phyloP scores from a whole-genome alignment of 2,329 filamentous ascomycete genomes.

The Nemania sp. region DNA sequence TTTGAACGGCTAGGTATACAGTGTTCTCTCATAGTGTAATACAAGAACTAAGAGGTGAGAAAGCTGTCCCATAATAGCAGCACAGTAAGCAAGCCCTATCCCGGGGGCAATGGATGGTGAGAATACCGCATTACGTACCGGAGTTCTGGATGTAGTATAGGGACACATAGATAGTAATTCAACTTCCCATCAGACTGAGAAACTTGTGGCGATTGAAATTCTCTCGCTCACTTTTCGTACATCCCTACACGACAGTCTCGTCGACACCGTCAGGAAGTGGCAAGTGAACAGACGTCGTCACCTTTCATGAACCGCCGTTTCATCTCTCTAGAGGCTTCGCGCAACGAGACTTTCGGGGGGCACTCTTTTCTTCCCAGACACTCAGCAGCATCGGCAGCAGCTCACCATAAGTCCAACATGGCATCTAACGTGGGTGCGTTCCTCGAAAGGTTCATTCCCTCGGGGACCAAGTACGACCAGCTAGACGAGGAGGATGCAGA shows the following conservation, averaged over 20 bases:
- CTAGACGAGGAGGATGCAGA: slow-evolving; percentile 19
- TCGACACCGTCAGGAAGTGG: neutral
- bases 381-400: slow-evolving; percentile 4
- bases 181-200: neutral
- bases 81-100: slow-evolving; percentile 25
- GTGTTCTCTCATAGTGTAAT: too few relatives aligned
- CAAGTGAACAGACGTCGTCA: neutral
- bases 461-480: slow-evolving; percentile 21
- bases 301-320: slow-evolving; percentile 28
- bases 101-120: slow-evolving; percentile 4
- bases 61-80: slow-evolving; percentile 22
- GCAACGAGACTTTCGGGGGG: slow-evolving; percentile 25
- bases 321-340: slow-evolving; percentile 26
- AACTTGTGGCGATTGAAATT: neutral
- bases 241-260: neutral
- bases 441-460: slow-evolving; percentile 25
- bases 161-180: too few relatives aligned
- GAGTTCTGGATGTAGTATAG: too few relatives aligned
- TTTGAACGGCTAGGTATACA: too few relatives aligned
- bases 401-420: slow-evolving; percentile 13
- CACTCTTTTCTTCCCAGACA: slow-evolving; percentile 22
- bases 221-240: slow-evolving; percentile 1
- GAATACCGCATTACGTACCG: too few relatives aligned
- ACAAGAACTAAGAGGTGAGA: slow-evolving; percentile 12
- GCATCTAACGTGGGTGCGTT: slow-evolving; percentile 24